Evolutionary conservation across 164 flowering plant species (phyloP).

Genomic region (Kalanchoe fedtschenkoi): DNA sequence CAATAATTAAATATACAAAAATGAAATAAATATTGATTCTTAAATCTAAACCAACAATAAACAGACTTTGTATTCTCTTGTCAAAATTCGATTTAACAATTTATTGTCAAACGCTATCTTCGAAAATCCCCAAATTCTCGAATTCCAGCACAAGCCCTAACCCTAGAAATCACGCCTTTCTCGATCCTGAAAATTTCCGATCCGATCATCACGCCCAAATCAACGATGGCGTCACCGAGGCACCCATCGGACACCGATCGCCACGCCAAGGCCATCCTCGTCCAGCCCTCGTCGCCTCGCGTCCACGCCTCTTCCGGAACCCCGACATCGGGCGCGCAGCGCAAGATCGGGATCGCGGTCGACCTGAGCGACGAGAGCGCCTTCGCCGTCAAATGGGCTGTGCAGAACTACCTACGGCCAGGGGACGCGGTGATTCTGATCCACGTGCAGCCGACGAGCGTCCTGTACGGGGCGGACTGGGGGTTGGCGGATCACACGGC

Average conservation of each 20-base stretch:
- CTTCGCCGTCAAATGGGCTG: slow-evolving; percentile 57
- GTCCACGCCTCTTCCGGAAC: slow-evolving; percentile 17
- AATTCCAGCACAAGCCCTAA: too few species aligned
- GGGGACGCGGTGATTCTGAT: slow-evolving; percentile 44
- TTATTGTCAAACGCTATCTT: too few species aligned
- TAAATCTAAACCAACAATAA: too few species aligned
- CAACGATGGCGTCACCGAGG: slow-evolving; percentile 16
- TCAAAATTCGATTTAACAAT: too few species aligned
- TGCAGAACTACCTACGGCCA: slow-evolving; percentile 48
- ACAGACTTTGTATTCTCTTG: background rate
- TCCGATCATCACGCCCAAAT: background rate
- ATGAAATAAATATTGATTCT: too few species aligned
- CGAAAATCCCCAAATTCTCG: too few species aligned
- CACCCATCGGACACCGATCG: slow-evolving; percentile 10
- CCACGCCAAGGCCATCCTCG: slow-evolving; percentile 18
- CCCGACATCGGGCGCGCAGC: slow-evolving; percentile 25
- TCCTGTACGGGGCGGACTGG: slow-evolving; percentile 80
- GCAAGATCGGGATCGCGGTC: slow-evolving; percentile 49
- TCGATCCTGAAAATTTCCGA: background rate
- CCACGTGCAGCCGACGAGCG: slow-evolving; percentile 44
- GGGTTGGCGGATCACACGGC: slow-evolving; percentile 41
- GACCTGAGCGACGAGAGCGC: slow-evolving; percentile 65
- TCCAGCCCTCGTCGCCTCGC: slow-evolving; percentile 46
- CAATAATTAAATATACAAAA: too few species aligned
- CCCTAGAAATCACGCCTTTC: too few species aligned